phyloP scores from a whole-genome alignment of 176 grass and related monocot genomes.

The Carex pumila region DNA sequence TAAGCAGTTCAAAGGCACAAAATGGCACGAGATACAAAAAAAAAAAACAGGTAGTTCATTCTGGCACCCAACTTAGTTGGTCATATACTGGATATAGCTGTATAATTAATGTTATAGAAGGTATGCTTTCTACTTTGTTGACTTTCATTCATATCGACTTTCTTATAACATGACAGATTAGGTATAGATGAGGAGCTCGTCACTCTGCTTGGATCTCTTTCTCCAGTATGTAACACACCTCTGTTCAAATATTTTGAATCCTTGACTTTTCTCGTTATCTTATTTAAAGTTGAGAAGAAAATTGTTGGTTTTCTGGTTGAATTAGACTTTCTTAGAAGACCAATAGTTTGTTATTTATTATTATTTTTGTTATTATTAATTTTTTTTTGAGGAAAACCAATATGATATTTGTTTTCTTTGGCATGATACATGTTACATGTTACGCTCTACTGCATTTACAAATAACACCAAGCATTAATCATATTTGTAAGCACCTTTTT shows the following conservation, averaged over 20 bases:
- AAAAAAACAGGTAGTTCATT: no score
- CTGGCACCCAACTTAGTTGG: background rate
- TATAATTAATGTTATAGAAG: background rate
- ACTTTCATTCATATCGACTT: background rate
- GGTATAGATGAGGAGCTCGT: slow-evolving; percentile 97
- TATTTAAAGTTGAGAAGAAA: background rate
- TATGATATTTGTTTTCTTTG: background rate
- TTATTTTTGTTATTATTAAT: background rate
- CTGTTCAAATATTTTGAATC: background rate
- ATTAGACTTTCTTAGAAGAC: background rate
- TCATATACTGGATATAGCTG: background rate
- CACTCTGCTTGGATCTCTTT: slow-evolving; percentile 50
- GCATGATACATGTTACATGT: background rate
- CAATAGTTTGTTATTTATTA: background rate
- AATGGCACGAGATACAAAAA: no score
- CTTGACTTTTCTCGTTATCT: background rate
- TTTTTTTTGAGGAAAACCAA: background rate
- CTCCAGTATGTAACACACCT: slow-evolving; percentile 46
- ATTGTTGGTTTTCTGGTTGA: background rate
- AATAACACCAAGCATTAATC: background rate
- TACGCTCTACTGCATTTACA: background rate
- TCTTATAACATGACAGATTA: slow-evolving; percentile 27
- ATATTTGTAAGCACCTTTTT: background rate
- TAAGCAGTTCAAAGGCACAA: no score
- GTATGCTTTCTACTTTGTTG: background rate